Evolutionary conservation across 306 rosid genomes (phyloP).

Genomic region (Psophocarpus tetragonolobus): DNA sequence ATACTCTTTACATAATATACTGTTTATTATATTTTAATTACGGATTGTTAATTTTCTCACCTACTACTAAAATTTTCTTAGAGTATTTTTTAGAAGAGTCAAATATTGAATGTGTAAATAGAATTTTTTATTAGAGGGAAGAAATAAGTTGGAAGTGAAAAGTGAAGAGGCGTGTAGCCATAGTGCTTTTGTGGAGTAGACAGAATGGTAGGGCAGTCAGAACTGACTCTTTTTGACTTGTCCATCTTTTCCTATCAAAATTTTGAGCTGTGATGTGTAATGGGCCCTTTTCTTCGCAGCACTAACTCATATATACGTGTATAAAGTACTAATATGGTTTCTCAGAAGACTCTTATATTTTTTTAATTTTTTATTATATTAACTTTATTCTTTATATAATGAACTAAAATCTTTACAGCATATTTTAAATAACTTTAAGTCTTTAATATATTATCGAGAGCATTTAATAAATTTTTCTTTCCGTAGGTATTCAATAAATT

Average conservation of each 20-base stretch:
- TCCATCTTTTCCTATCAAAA: neutral
- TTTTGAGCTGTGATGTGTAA: neutral
- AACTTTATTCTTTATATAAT: neutral
- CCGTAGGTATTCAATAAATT: no score
- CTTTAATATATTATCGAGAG: no score
- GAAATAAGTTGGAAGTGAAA: neutral
- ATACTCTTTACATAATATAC: no score
- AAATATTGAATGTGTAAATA: neutral
- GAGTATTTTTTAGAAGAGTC: neutral
- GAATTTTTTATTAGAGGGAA: neutral
- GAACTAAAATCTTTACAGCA: neutral
- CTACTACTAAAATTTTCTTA: no score
- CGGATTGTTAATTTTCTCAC: neutral
- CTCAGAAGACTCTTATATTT: neutral
- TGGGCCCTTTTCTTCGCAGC: neutral
- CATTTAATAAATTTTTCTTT: no score
- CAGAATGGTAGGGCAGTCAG: slow-evolving; percentile 16
- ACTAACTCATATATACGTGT: neutral
- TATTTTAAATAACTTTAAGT: no score
- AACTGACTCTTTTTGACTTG: slow-evolving; percentile 27
- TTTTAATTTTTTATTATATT: neutral
- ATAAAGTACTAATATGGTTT: neutral
- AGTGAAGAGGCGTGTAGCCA: slow-evolving; percentile 23
- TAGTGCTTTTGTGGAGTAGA: slow-evolving; percentile 13
- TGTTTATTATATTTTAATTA: neutral